Evolutionary conservation across 306 rosid species (phyloP), one percentile per base, ranked within the genome.

Genomic region (Prunus salicina): DNA sequence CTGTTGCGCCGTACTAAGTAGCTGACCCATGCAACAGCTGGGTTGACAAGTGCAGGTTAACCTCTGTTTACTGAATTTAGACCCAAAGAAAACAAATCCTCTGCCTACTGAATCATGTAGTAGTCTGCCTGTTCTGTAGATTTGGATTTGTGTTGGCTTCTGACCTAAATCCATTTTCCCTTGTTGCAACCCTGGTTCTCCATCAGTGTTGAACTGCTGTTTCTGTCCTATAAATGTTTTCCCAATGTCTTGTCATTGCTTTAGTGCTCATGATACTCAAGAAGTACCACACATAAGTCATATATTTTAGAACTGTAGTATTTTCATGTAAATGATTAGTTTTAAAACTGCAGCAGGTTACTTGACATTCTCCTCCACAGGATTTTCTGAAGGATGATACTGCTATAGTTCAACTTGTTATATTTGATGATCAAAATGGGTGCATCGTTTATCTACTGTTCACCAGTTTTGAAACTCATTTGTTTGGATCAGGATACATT

Each of bases 351-450:
- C 99, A 80, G 89, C 93, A 88, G 88, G 89, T 89, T 89, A 90
- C 91, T 86, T 91, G 90, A 91, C 90, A 89, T 83, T 96, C 94
- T 91, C 88, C 89, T 96, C 88, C 86, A 89, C 97, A 86, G 99
- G 99, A 82, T 88, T 89, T 89, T 88, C 98, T 91, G 93, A 88
- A 87, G 99, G 93, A 93, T 84, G 99, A 91, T 91, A 92, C 95
- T 88, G 93, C 97, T 89, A 83, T 95, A 84, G 84, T 91, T 93
- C 94, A 86, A 89, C 97, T 90, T 92, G 96, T 89, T 88, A 89
- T 89, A 85, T 89, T 89, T 96, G 99, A 93, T 96, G 92, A 88
- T 89, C 97, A 87, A 91, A 88, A 88, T 91, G 91, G 92, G 83
- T 92, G 93, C 94, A 79, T 82, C 93, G 85, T 96, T 93, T 91